phyloP scores from a whole-genome alignment of 768 basidiomycete genomes.

The Agrocybe pediades region DNA sequence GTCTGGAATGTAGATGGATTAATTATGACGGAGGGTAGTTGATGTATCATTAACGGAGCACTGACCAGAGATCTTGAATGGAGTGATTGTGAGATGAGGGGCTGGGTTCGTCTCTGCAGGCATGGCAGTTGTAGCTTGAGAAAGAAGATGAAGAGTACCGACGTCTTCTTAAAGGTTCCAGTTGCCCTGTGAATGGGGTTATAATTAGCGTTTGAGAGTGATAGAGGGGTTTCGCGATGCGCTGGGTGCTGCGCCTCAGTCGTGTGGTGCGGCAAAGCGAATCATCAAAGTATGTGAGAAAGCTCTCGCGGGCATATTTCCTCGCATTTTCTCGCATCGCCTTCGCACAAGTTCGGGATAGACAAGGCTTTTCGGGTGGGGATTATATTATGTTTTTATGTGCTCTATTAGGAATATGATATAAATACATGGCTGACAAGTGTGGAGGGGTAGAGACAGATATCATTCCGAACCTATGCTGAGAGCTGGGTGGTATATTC shows the following conservation, averaged over 20 bases:
- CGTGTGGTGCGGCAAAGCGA: background rate
- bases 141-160: slow-evolving; percentile 6
- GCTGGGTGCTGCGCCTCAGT: slow-evolving; percentile 6
- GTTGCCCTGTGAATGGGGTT: slow-evolving; percentile 19
- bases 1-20: slow-evolving; percentile 34
- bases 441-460: background rate
- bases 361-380: background rate
- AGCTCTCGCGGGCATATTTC: background rate
- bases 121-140: slow-evolving; percentile 24
- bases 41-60: background rate
- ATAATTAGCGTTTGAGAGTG: slow-evolving; percentile 9
- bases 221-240: background rate
- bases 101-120: slow-evolving; percentile 18
- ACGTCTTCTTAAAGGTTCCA: slow-evolving; percentile 4
- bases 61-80: slow-evolving; percentile 29
- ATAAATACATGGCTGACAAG: slow-evolving; percentile 22
- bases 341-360: background rate
- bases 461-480: slow-evolving; percentile 13
- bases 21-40: background rate
- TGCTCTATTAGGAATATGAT: slow-evolving; percentile 10
- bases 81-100: slow-evolving; percentile 26
- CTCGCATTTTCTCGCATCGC: background rate
- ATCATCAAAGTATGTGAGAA: background rate
- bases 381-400: slow-evolving; percentile 9
- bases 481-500: slow-evolving; percentile 8